Base-by-base conservation (phyloP, 2,329 filamentous ascomycete species). In the Teratosphaeria viscida region DNA sequence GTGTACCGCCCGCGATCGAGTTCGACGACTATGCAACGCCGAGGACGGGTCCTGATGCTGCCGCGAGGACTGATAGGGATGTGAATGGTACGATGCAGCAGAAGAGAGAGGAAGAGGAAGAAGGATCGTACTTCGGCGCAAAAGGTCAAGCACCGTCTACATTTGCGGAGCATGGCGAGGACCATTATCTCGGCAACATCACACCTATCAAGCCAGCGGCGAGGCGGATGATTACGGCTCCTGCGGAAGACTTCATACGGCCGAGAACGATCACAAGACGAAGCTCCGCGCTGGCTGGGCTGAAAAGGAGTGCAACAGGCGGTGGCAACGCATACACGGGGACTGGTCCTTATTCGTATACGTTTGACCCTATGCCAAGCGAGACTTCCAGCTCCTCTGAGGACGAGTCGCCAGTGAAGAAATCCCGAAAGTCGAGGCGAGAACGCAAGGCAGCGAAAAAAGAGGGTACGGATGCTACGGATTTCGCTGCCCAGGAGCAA, bases 321-420 rank as follows among this genome's bases (percentile, higher is more conserved):
- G 52, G 57, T 54, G 32, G 57, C 39, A 43, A 56, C 52, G 49
- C 52, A 5, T 49, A 54, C 12, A 55, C 54, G 7, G 54, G 55
- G 10, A 35, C 53, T 7, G 58, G 57, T 19, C 60, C 60, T n/a
- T 68, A 67, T 54, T 63, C 65, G 12, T 70, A 68, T 54, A 59
- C 55, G 2, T 70, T 70, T 60, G 67, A 70, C 55, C 65, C 66
- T 1, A 64, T 67, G 66, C 65, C 63, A 8, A 66, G 65, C 47
- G 66, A 67, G 39, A 66, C 62, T 5, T 68, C 61, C 16, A 69
- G 63, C 57, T 71, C 63, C 59, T 66, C 65, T 39, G 70, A 68
- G n/a, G 60, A 58, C 23, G 59, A 54, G 23, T 59, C 52, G 3
- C 59, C 61, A 32, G 29, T 11, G 16, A 62, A 34, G 35, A 35